These are phyloP conservation scores for Fusarium vanettenii DNA, from an alignment of 2,329 filamentous ascomycete genomes.

Conservation along the genomic window DNA sequence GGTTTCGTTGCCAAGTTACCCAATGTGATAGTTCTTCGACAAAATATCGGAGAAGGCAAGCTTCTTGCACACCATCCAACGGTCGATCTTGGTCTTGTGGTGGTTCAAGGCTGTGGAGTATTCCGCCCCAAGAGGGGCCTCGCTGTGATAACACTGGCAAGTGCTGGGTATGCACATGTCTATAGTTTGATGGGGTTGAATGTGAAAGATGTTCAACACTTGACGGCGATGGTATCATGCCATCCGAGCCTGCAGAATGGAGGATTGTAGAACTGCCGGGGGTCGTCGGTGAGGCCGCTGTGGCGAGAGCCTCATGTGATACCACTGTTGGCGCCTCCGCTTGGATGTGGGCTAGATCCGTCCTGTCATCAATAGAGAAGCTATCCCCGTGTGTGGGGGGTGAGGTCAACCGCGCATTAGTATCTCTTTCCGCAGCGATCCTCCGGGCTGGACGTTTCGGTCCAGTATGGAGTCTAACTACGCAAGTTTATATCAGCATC, in stretches of 20 bases:
- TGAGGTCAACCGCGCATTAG: neutral
- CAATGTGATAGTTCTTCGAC: slow-evolving; percentile 31
- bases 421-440: slow-evolving; percentile 4
- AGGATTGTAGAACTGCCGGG: neutral
- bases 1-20: neutral
- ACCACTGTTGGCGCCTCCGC: neutral
- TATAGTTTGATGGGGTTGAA: neutral
- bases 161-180: neutral
- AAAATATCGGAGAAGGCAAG: slow-evolving; percentile 34
- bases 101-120: slow-evolving; percentile 3
- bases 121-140: slow-evolving; percentile 22
- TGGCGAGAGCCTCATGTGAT: neutral
- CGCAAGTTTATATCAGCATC: rapidly evolving
- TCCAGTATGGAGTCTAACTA: slow-evolving; percentile 36
- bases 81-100: neutral
- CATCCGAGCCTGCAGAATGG: neutral
- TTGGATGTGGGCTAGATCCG: neutral
- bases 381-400: rapidly evolving
- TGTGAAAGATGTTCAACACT: neutral
- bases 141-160: slow-evolving; percentile 4
- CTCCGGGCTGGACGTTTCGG: neutral
- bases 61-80: slow-evolving; percentile 22
- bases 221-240: neutral
- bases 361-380: neutral
- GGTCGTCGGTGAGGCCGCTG: neutral